Evolutionary conservation across 352 stramenopile species (phyloP).

Genomic region (Globisporangium polare): DNA sequence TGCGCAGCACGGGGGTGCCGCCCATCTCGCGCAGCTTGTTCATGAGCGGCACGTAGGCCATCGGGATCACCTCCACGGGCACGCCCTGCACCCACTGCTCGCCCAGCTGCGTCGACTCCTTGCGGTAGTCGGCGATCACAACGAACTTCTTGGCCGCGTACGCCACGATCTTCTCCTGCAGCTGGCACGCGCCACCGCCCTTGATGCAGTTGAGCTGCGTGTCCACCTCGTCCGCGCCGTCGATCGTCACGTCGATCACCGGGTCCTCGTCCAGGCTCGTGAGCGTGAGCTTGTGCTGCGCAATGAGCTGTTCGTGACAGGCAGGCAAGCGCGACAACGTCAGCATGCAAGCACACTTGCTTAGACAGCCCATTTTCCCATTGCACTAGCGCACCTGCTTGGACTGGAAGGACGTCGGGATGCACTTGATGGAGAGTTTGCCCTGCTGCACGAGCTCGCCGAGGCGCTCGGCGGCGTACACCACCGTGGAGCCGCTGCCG

Average conservation of each 20-base stretch:
- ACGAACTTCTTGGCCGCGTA: slow-evolving; percentile 97
- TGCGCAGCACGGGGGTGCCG: slow-evolving; percentile 63
- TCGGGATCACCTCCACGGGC: slow-evolving; percentile 96
- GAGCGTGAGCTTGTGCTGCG: slow-evolving; percentile 70
- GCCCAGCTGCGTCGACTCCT: slow-evolving; percentile 86
- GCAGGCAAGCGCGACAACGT: not conserved
- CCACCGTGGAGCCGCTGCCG: slow-evolving; percentile 97
- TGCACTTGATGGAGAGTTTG: slow-evolving; percentile 94
- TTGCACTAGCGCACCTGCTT: slow-evolving; percentile 70
- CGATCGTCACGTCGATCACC: slow-evolving; percentile 97
- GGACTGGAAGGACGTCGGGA: slow-evolving; percentile 97
- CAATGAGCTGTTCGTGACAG: slow-evolving; percentile 65
- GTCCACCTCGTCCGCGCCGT: slow-evolving; percentile 98
- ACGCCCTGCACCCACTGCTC: slow-evolving; percentile 89
- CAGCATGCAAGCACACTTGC: not conserved
- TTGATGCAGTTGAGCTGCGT: slow-evolving; percentile 98
- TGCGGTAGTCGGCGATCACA: slow-evolving; percentile 95
- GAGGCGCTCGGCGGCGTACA: slow-evolving; percentile 96
- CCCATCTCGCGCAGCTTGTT: slow-evolving; percentile 56
- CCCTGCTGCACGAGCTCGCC: slow-evolving; percentile 91
- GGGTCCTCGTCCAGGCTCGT: slow-evolving; percentile 78
- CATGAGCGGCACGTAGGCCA: slow-evolving; percentile 96
- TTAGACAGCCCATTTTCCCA: not conserved
- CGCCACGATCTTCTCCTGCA: slow-evolving; percentile 93
- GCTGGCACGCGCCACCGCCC: slow-evolving; percentile 94